These are phyloP conservation scores for Noccaea caerulescens DNA, from an alignment of 345 rosid genomes.

Conservation along the genomic window DNA sequence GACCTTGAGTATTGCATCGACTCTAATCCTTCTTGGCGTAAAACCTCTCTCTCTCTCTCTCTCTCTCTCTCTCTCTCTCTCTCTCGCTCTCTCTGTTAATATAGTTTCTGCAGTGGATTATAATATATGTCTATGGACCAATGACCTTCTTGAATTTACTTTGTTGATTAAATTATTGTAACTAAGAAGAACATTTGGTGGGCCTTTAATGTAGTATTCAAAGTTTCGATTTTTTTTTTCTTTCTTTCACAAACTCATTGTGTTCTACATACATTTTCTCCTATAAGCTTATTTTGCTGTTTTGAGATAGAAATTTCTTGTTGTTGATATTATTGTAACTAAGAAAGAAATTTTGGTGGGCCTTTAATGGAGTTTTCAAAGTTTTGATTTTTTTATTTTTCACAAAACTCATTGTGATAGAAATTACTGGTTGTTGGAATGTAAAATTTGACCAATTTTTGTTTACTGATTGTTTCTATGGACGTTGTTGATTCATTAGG, in stretches of 20 bases:
- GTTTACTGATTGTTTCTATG: not conserved
- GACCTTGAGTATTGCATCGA: slow-evolving; percentile 99
- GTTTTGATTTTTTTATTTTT: too few species aligned
- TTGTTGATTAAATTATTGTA: not conserved
- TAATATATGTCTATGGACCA: slow-evolving; percentile 16
- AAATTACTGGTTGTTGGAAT: not conserved
- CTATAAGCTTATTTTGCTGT: not conserved
- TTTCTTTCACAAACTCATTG: not conserved
- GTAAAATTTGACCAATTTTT: not conserved
- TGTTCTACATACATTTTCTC: not conserved
- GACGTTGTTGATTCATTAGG: not conserved
- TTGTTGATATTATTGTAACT: not conserved
- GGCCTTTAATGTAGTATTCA: slow-evolving; percentile 21
- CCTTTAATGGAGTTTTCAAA: too few species aligned
- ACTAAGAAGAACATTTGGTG: slow-evolving; percentile 1
- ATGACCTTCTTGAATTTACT: not conserved
- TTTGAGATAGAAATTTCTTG: not conserved
- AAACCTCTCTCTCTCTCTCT: slow-evolving; percentile 32
- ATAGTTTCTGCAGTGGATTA: slow-evolving; percentile 17
- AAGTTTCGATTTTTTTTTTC: not conserved
- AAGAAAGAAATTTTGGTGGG: too few species aligned
- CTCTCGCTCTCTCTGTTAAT: not conserved
- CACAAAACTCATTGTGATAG: not conserved
- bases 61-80: not conserved
- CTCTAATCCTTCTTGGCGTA: slow-evolving; percentile 99